A percentile compares a stretch with the other conserved stretches of the same genome.
phyloP scores from a whole-genome alignment of 441 rosid genomes.

The Croton setiger region DNA sequence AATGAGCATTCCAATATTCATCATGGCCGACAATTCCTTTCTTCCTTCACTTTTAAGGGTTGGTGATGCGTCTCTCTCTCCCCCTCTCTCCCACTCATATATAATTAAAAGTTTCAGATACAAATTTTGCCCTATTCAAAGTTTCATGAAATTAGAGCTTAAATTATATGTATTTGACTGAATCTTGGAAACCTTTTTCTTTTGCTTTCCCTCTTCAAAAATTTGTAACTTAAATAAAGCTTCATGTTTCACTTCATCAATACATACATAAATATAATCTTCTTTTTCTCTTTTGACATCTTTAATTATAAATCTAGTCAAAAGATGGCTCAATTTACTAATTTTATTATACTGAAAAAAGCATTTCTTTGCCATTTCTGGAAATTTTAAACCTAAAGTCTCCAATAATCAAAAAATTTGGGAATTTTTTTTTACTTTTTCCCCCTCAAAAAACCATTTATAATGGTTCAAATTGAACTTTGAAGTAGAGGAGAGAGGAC shows the following conservation, averaged over 20 bases:
- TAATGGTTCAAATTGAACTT: neutral
- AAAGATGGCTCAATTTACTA: neutral
- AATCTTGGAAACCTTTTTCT: neutral
- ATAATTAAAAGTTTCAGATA: too few relatives aligned
- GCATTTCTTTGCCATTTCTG: too few relatives aligned
- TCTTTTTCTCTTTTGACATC: neutral
- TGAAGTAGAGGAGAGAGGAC: constrained; percentile 1
- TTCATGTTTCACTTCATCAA: too few relatives aligned
- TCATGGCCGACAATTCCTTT: constrained; percentile 41
- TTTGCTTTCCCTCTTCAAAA: neutral
- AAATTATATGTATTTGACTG: neutral
- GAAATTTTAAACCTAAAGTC: too few relatives aligned
- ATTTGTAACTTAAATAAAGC: neutral
- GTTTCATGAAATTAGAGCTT: too few relatives aligned
- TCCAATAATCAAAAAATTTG: too few relatives aligned
- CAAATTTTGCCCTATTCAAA: too few relatives aligned
- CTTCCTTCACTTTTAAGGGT: constrained; percentile 17
- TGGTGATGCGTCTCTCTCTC: constrained; percentile 25
- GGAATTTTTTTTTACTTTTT: too few relatives aligned
- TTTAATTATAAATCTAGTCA: neutral
- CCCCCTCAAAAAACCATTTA: too few relatives aligned
- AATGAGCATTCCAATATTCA: constrained; percentile 1
- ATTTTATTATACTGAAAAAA: too few relatives aligned
- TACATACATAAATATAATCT: neutral
- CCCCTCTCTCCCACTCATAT: constrained; percentile 10